Evolutionary conservation across 176 grass and related monocot species (phyloP).

Genomic region (Zoysia japonica): DNA sequence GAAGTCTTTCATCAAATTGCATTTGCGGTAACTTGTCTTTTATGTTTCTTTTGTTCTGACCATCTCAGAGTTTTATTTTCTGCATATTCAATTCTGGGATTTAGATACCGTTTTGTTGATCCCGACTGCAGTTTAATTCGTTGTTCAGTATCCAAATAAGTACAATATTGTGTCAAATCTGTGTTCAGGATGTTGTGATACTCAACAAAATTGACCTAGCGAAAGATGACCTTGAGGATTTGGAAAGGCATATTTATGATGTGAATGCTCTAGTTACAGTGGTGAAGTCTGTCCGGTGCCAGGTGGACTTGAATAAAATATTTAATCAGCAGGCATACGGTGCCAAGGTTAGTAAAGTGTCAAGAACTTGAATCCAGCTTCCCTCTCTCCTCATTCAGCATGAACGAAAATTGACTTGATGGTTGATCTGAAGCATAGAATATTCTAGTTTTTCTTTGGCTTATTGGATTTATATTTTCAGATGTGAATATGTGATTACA

Average conservation of each 20-base stretch:
- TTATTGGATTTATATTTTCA: neutral
- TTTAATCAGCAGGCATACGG: slow-evolving; percentile 78
- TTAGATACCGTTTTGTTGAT: neutral
- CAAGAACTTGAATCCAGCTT: neutral
- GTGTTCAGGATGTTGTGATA: slow-evolving; percentile 85
- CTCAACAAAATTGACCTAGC: slow-evolving; percentile 97
- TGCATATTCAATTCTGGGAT: slow-evolving; percentile 19
- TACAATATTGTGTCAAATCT: slow-evolving; percentile 3
- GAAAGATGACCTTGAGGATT: slow-evolving; percentile 54
- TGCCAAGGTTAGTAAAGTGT: slow-evolving; percentile 64
- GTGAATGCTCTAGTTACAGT: slow-evolving; percentile 76
- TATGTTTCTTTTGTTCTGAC: slow-evolving; percentile 3
- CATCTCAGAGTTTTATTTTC: slow-evolving; percentile 30
- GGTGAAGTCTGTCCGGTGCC: slow-evolving; percentile 71
- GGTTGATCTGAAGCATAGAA: neutral
- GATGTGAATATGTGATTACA: too few species aligned
- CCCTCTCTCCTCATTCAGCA: slow-evolving; percentile 3
- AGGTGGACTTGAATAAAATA: slow-evolving; percentile 83
- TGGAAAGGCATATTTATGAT: slow-evolving; percentile 79
- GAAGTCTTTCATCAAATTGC: slow-evolving; percentile 96
- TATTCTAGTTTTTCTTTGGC: neutral
- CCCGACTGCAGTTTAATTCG: neutral
- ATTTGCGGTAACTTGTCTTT: slow-evolving; percentile 72
- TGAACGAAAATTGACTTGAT: neutral
- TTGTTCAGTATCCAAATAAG: slow-evolving; percentile 21